Percentiles rank a stretch among this genome's conserved stretches.
These are phyloP conservation scores for Debaryomycetaceae sp. DNA, from an alignment of 1,139 yeast genomes.

Conservation along the genomic window DNA sequence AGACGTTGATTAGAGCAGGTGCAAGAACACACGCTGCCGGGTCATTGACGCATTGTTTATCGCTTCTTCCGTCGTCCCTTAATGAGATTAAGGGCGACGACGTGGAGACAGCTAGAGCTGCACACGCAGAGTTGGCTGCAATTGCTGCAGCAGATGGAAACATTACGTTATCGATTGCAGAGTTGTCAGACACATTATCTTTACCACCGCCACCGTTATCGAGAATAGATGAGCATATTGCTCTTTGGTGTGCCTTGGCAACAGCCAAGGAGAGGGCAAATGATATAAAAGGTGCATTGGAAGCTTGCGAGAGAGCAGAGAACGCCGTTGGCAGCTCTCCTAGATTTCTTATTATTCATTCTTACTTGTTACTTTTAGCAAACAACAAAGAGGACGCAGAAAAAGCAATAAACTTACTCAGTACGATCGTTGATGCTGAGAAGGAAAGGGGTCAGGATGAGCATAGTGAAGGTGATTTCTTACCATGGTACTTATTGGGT, in stretches of 20 bases:
- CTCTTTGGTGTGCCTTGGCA: conserved; percentile 51
- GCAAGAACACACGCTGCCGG: conserved; percentile 44
- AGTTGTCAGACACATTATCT: conserved; percentile 46
- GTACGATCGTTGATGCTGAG: conserved; percentile 31
- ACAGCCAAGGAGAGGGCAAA: conserved; percentile 49
- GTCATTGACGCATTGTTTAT: conserved; percentile 42
- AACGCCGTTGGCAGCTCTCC: conserved; percentile 41
- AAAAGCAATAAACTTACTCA: conserved; percentile 34
- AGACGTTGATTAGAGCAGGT: conserved; percentile 40
- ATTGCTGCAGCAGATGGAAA: conserved; percentile 51
- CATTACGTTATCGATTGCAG: conserved; percentile 44
- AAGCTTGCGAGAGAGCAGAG: conserved; percentile 47
- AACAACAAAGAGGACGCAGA: conserved; percentile 12
- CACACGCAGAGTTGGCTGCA: conserved; percentile 53
- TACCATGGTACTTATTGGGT: conserved; percentile 59
- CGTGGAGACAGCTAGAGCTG: conserved; percentile 46
- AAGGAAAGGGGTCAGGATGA: conserved; percentile 16
- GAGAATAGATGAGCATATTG: conserved; percentile 42
- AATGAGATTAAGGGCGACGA: conserved; percentile 23
- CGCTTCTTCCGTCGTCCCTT: conserved; percentile 31
- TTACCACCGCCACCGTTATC: conserved; percentile 48
- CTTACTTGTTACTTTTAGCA: conserved; percentile 39
- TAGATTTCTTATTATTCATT: conserved; percentile 44
- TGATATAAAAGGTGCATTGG: conserved; percentile 45
- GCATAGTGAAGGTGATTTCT: conserved; percentile 40